Base-by-base conservation (phyloP, 257 asterid species). In the Buddleja alternifolia region DNA sequence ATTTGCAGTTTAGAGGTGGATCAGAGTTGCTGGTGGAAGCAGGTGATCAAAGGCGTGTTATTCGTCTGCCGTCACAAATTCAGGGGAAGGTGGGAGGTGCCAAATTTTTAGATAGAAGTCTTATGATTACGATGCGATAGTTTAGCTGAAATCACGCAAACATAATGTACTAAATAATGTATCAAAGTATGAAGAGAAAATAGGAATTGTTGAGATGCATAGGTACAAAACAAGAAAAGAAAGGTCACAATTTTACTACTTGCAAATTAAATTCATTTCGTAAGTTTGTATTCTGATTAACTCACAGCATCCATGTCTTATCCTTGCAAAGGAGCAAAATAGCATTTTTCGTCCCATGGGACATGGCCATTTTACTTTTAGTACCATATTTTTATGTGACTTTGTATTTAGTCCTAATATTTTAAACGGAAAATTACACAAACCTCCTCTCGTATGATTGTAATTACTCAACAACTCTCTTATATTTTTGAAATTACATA, bases 1-100 rank as follows among this genome's bases (percentile, higher is more conserved):
- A 19, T 54, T 66, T 82, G 84, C 91, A 93, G 99, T 93, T 86
- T 69, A 79, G 97, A 75, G 99, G 97, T 55, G 96, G 97, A 45
- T 85, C 93, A 0, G 99, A 93, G 74, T 72, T 93, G 80, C 67
- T 93, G 78, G 91, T 90, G 16, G 99, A 93, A 81, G 97, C 96
- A 25, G 99, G 99, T 9, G 97, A 93, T 74, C 97, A 93, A 48
- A 88, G 97, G 81, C 92, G 97, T 4, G 85, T 81, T 36, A 82
- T 93, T 75, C 88, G 37, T 45, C 83, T 93, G 61, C 99, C 99
- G 66, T 67, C 88, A 42, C 84, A 84, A 75, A 84, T 86, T 58
- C 99, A 87, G 66, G 99, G 98, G 62, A 93, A 87, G 74, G 96
- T 93, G 47, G 90, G 87, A 50, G 97, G 92, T 41, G 99, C 99